A percentile compares a stretch with the other conserved stretches of the same genome.
Evolutionary conservation across 371 early-diverging fungal species (phyloP).

Genomic region (Nematocida sp.): DNA sequence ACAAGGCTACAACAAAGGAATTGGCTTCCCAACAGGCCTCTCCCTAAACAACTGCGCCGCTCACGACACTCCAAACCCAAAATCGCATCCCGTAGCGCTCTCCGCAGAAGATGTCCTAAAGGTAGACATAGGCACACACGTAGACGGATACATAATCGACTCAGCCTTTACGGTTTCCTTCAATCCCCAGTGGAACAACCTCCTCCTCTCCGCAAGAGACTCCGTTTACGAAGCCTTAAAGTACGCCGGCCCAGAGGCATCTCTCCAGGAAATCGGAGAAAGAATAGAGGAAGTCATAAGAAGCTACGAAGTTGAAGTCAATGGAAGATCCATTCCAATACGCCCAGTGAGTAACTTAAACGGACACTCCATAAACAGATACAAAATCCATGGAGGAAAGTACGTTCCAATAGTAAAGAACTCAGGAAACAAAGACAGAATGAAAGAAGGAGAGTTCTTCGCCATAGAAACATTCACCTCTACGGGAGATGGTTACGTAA

Average conservation of each 20-base stretch:
- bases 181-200: slow-evolving; percentile 79
- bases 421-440: slow-evolving; percentile 79
- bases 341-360: slow-evolving; percentile 85
- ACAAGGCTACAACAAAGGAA: slow-evolving; percentile 71
- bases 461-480: slow-evolving; percentile 98
- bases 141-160: slow-evolving; percentile 91
- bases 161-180: slow-evolving; percentile 92
- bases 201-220: slow-evolving; percentile 83
- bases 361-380: slow-evolving; percentile 90
- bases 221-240: slow-evolving; percentile 91
- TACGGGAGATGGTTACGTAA: slow-evolving; percentile 87
- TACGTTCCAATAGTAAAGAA: slow-evolving; percentile 84
- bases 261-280: slow-evolving; percentile 89
- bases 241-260: slow-evolving; percentile 89
- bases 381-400: slow-evolving; percentile 90
- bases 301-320: slow-evolving; percentile 88
- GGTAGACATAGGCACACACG: slow-evolving; percentile 95
- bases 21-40: slow-evolving; percentile 97
- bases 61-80: slow-evolving; percentile 94
- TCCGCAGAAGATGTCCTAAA: slow-evolving; percentile 88
- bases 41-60: slow-evolving; percentile 96
- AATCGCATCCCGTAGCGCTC: slow-evolving; percentile 79
- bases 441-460: slow-evolving; percentile 88
- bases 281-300: slow-evolving; percentile 93
- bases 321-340: slow-evolving; percentile 81